Evolutionary conservation across 345 rosid genomes (phyloP).

Genomic region (Nasturtium officinale): DNA sequence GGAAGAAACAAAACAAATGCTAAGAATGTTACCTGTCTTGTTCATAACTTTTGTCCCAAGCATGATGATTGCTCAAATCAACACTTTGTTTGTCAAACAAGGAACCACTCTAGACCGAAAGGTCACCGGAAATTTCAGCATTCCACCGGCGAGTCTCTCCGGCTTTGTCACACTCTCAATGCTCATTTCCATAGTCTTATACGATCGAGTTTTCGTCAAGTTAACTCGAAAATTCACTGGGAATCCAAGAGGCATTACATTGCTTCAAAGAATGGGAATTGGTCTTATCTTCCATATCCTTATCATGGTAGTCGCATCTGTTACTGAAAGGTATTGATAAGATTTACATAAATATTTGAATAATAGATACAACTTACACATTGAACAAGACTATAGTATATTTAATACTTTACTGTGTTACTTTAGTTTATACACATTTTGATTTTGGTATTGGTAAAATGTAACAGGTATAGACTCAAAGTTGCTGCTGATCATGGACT

Average conservation of each 20-base stretch:
- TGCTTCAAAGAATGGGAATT: constrained; percentile 78
- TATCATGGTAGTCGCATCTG: constrained; percentile 56
- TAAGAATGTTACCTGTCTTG: constrained; percentile 80
- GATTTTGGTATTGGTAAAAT: background rate
- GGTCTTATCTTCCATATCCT: constrained; percentile 57
- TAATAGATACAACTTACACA: background rate
- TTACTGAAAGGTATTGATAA: constrained; percentile 48
- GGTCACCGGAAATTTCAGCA: constrained; percentile 50
- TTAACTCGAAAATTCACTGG: constrained; percentile 46
- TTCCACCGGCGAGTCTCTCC: constrained; percentile 73
- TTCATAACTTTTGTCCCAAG: constrained; percentile 77
- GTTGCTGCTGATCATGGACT: constrained; percentile 49
- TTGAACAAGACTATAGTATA: background rate
- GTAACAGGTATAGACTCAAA: constrained; percentile 56
- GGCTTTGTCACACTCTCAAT: constrained; percentile 71
- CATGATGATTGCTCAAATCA: constrained; percentile 71
- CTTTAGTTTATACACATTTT: background rate
- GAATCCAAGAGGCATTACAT: constrained; percentile 73
- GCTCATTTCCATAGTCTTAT: constrained; percentile 57
- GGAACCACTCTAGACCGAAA: constrained; percentile 79
- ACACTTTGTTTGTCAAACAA: constrained; percentile 87
- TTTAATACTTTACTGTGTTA: background rate
- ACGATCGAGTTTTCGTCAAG: constrained; percentile 61
- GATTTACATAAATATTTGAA: no score
- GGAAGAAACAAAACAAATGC: constrained; percentile 93